Evolutionary conservation across 805 yeast species (phyloP).

Genomic region (Lipomyces japonicus): DNA sequence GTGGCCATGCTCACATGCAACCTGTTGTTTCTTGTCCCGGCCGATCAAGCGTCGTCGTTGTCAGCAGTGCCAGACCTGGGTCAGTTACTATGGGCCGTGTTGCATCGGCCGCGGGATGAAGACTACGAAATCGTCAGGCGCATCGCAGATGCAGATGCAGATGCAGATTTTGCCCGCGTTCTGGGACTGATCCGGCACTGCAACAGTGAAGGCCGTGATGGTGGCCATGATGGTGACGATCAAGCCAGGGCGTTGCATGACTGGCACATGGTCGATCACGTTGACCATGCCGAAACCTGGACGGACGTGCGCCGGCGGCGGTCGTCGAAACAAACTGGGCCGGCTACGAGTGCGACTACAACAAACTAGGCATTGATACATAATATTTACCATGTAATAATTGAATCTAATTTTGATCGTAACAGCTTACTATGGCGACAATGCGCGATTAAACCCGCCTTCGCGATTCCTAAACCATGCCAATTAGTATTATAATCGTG

Average conservation of each 20-base stretch:
- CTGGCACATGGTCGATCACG: constrained; percentile 22
- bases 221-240: background rate
- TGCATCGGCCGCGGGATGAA: background rate
- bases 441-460: constrained; percentile 39
- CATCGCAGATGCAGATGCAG: too few relatives aligned
- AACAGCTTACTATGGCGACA: constrained; percentile 32
- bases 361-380: too few relatives aligned
- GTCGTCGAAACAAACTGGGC: too few relatives aligned
- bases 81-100: background rate
- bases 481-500: background rate
- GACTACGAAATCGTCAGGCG: background rate
- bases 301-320: too few relatives aligned
- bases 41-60: background rate
- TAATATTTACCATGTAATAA: too few relatives aligned
- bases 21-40: background rate
- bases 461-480: constrained; percentile 29
- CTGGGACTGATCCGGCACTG: background rate
- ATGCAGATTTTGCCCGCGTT: background rate
- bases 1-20: background rate
- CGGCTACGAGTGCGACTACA: too few relatives aligned
- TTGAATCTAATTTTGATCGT: too few relatives aligned
- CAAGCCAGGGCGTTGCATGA: background rate
- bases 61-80: background rate
- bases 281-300: too few relatives aligned
- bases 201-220: too few relatives aligned